A percentile compares a stretch with the other conserved stretches of the same genome.
Evolutionary conservation across 2,329 filamentous ascomycete genomes (phyloP).

Genomic region (Juglanconis oblonga): DNA sequence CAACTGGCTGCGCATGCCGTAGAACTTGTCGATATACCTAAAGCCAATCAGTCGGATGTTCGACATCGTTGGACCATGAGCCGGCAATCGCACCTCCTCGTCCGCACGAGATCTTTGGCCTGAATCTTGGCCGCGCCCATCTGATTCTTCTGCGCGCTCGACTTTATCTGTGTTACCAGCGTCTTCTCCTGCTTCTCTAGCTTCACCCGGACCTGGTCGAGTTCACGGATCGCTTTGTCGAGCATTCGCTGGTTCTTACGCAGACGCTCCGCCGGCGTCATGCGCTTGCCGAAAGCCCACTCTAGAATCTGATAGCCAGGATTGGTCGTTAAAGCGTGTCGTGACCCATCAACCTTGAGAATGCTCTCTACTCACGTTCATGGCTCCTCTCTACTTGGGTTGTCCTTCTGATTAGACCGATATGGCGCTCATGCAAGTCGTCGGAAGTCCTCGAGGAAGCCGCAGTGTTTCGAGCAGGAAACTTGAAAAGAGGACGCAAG

Average conservation of each 20-base stretch:
- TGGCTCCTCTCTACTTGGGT: slow-evolving; percentile 28
- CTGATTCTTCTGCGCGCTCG: slow-evolving; percentile 95
- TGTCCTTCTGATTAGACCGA: slow-evolving; percentile 5
- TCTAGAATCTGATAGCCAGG: slow-evolving; percentile 72
- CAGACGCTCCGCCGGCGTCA: slow-evolving; percentile 90
- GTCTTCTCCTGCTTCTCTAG: slow-evolving; percentile 99
- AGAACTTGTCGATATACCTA: slow-evolving; percentile 97
- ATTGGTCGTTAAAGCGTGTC: slow-evolving; percentile 22
- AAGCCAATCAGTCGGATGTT: background rate
- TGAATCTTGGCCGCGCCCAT: slow-evolving; percentile 99
- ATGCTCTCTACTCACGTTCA: slow-evolving; percentile 49
- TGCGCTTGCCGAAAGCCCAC: slow-evolving; percentile 99
- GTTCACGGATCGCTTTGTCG: slow-evolving; percentile 94
- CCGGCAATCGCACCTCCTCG: slow-evolving; percentile 60
- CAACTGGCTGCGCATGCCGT: slow-evolving; percentile 93
- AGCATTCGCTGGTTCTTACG: slow-evolving; percentile 94
- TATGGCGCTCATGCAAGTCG: slow-evolving; percentile 5
- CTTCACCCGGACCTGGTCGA: slow-evolving; percentile 92
- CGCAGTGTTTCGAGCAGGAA: background rate
- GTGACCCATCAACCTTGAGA: background rate
- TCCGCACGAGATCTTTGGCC: slow-evolving; percentile 93
- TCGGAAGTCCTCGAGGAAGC: background rate
- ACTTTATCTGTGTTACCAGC: slow-evolving; percentile 92
- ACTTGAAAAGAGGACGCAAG: background rate
- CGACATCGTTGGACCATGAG: background rate